These are phyloP conservation scores for Colletotrichum sp. DNA, from an alignment of 2,329 filamentous ascomycete genomes.

Conservation along the genomic window DNA sequence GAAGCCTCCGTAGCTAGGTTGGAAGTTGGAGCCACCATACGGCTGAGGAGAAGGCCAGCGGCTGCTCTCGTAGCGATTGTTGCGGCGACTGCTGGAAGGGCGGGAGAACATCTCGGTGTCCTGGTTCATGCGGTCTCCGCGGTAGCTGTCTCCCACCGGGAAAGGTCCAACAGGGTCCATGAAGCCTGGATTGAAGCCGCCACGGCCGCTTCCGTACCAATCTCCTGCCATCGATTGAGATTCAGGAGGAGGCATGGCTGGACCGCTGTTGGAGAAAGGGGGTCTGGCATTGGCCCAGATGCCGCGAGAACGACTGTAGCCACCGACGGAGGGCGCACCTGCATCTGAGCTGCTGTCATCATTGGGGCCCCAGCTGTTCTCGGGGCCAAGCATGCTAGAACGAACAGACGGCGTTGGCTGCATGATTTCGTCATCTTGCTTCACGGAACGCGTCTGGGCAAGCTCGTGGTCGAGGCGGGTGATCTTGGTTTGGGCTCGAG, in stretches of 20 bases:
- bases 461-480: constrained; percentile 74
- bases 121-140: constrained; percentile 49
- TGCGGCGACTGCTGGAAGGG: constrained; percentile 46
- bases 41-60: constrained; percentile 41
- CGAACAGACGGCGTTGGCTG: not conserved
- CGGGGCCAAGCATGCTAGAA: constrained; percentile 24
- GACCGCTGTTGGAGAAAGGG: constrained; percentile 30
- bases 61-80: constrained; percentile 45
- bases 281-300: constrained; percentile 60
- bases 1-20: constrained; percentile 27
- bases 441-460: constrained; percentile 64
- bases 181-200: constrained; percentile 41
- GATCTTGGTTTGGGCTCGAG: constrained; percentile 72
- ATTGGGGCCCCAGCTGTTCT: constrained; percentile 54
- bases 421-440: constrained; percentile 48
- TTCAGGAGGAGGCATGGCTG: constrained; percentile 37
- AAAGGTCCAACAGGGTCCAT: constrained; percentile 42
- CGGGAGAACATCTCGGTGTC: constrained; percentile 54
- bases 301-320: constrained; percentile 57
- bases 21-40: constrained; percentile 37
- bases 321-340: constrained; percentile 56
- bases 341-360: constrained; percentile 63
- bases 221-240: constrained; percentile 31
- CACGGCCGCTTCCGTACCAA: constrained; percentile 52
- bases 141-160: constrained; percentile 43